phyloP scores from a whole-genome alignment of 306 rosid species.

The Hippophae rhamnoides region DNA sequence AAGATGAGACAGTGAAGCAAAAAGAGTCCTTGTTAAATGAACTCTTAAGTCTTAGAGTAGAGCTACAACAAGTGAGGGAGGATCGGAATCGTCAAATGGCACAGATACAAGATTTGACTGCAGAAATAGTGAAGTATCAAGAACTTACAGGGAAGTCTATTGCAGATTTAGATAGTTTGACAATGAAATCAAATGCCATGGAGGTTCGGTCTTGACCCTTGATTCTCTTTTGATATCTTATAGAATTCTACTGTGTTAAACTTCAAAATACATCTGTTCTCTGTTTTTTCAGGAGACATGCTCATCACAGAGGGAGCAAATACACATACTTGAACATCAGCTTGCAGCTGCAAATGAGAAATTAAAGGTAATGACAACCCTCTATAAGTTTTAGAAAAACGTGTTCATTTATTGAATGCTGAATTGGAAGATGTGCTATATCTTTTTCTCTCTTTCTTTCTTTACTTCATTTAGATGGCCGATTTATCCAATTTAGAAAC shows the following conservation, averaged over 20 bases:
- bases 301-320: constrained; percentile 63
- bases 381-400: constrained; percentile 6
- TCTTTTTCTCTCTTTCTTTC: not conserved
- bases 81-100: constrained; percentile 63
- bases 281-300: constrained; percentile 48
- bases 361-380: constrained; percentile 38
- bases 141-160: constrained; percentile 35
- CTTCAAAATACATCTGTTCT: constrained; percentile 11
- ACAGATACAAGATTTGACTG: constrained; percentile 42
- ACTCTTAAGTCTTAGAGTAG: constrained; percentile 56
- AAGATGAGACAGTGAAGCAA: constrained; percentile 48
- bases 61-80: constrained; percentile 62
- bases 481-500: constrained; percentile 57
- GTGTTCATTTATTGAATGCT: not conserved
- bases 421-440: not conserved
- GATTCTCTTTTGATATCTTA: not conserved
- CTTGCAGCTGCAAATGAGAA: constrained; percentile 54
- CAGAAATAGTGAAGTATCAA: constrained; percentile 42
- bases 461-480: constrained; percentile 32
- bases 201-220: constrained; percentile 40
- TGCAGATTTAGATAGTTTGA: constrained; percentile 53
- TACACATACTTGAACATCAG: constrained; percentile 40
- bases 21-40: constrained; percentile 44
- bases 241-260: not conserved
- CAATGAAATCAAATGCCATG: constrained; percentile 42